A percentile compares a stretch with the other conserved stretches of the same genome.
These are phyloP conservation scores for Stenocarpella maydis DNA, from an alignment of 2,329 filamentous ascomycete species.

Conservation along the genomic window DNA sequence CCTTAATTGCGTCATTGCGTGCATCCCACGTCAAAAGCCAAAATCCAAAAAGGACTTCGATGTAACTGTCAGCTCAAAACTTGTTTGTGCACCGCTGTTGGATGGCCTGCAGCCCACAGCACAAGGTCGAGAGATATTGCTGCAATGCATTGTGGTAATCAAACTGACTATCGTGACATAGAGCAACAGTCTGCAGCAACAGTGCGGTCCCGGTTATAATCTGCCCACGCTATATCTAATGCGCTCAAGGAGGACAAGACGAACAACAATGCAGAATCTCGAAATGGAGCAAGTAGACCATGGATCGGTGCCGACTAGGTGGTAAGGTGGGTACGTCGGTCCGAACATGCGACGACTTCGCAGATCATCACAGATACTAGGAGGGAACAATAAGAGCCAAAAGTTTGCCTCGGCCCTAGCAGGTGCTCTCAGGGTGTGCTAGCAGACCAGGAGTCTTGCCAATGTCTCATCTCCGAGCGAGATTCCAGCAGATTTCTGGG, in stretches of 20 bases:
- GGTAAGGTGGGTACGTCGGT: neutral
- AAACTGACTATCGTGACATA: constrained; percentile 17
- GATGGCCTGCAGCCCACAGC: neutral
- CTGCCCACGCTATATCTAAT: neutral
- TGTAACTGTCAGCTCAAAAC: neutral
- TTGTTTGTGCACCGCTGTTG: neutral
- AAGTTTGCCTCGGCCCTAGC: constrained; percentile 1
- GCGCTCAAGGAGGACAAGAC: neutral
- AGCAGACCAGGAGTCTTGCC: constrained; percentile 10
- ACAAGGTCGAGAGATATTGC: neutral
- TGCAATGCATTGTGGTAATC: constrained; percentile 25
- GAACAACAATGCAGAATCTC: neutral
- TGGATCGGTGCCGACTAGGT: neutral
- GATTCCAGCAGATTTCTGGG: constrained; percentile 14
- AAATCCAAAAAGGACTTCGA: neutral
- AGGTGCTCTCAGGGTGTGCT: constrained; percentile 10
- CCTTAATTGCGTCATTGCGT: constrained; percentile 14
- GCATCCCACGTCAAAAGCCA: neutral
- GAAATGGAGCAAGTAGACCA: neutral
- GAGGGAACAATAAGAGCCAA: neutral
- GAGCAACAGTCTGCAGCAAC: constrained; percentile 11
- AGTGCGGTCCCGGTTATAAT: neutral
- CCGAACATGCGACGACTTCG: constrained; percentile 12
- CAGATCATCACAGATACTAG: neutral
- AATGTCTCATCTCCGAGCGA: constrained; percentile 22